Evolutionary conservation across 345 rosid species (phyloP), one percentile per base, ranked within the genome.

Genomic region (Conringia planisiliqua): DNA sequence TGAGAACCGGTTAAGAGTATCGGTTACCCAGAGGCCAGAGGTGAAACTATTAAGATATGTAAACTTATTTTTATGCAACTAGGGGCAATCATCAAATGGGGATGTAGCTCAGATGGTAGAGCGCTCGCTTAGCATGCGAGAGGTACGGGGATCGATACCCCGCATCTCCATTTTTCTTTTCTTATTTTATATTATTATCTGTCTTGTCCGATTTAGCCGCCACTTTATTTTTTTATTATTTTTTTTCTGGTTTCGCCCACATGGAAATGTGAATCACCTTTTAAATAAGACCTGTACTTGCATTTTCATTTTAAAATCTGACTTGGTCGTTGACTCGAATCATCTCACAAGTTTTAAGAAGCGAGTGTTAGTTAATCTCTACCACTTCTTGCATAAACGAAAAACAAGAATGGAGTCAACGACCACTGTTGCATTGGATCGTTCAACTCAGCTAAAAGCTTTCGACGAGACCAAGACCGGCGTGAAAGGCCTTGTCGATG

Each of bases 111-210:
- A 90, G 89, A 85, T 90, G 96, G 91, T 88, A 88, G 91, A 88
- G 90, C 88, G 89, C 92, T 88, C 86, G 90, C 89, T 88, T 90
- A 86, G 89, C 92, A 92, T 86, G 90, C 87, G 87, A 90, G 98
- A 87, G 93, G 88, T 75, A 85, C 88, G 80, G 89, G 92, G 88
- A 84, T 87, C 87, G 91, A 88, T 90, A 84, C 88, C 89, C 87
- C 70, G 70, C 70, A 65, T 65, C 58, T 65, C 70, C 70, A 65
- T 0, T 16, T 44, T 3, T n/a, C 24, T 20, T 16, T 18, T 0
- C 3, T 8, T 10, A 39, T 11, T 33, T 10, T 32, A 10, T 32
- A 0, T 58, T 10, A 17, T 17, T 8, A 35, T 18, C 2, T 3
- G 17, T 20, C 10, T 4, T 60, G 7, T 13, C 51, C 24, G 5